Base-by-base conservation (phyloP, 371 early-diverging fungal genomes). In the Lichtheimia ramosa region DNA sequence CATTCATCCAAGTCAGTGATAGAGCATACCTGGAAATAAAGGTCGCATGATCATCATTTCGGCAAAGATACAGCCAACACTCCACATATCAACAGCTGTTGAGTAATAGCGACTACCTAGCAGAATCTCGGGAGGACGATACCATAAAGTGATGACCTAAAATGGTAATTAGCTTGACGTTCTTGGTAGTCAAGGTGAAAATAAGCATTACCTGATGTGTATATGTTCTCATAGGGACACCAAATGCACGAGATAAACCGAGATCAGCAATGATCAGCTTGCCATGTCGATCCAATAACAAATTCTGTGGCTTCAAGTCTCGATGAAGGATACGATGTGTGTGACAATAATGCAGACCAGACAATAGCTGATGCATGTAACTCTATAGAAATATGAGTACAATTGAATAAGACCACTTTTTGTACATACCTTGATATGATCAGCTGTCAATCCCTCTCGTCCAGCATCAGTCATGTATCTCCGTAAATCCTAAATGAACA, bases 81-180 rank as follows among this genome's bases (percentile, higher is more conserved):
- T 87, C 92, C 92, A 92, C 79, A 91, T 83, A 68, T 92, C 92
- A 8, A 91, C 91, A 15, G 85, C 83, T 52, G 85, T 85, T 27
- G 82, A 81, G 65, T 89, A 87, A 62, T 92, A 89, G 48, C 76
- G 74, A 72, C 86, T 78, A 46, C 84, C 85, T 24, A 77, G 73
- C 40, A 91, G 71, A 24, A 90, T 88, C 69, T 91, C 92, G 27
- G 92, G 92, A 14, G 92, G 91, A 20, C 93, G 87, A 51, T 89
- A 90, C 97, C 97, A 96, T 21, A 96, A 79, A 10, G 99, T 99
- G 20, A 99, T 96, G 5, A 99, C 95, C 83, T 86, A 20, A 1
- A 14, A 25, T n/a, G 4, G 10, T 40, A 3, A 21, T 16, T 12
- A 48, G 27, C 5, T 39, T 34, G 4, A n/a, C n/a, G n/a, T n/a